Conservation (phyloP, 108 stramenopile species). For the Pseudonitzschia pungens region DNA sequence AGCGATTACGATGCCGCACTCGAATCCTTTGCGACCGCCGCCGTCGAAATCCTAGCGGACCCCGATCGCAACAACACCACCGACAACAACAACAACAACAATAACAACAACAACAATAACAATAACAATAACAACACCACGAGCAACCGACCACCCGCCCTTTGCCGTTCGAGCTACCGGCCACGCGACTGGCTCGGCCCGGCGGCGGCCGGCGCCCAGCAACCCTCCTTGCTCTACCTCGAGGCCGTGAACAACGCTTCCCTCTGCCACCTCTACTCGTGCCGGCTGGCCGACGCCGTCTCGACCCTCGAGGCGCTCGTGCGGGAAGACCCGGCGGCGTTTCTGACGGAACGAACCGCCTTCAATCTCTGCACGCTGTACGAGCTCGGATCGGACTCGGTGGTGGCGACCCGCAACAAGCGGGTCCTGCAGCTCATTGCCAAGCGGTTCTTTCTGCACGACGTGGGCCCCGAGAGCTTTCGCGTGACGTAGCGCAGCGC, state of each 20-base stretch:
- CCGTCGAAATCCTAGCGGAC: constrained; percentile 30
- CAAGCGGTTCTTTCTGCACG: constrained; percentile 85
- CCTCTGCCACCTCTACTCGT: constrained; percentile 75
- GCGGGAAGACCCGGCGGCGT: constrained; percentile 71
- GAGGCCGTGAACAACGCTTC: constrained; percentile 80
- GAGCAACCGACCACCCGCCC: no score
- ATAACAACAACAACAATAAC: no score
- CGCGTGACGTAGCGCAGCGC: constrained; percentile 30
- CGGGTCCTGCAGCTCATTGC: constrained; percentile 78
- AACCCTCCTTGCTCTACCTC: constrained; percentile 30
- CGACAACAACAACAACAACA: no score
- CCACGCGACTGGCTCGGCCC: constrained; percentile 38
- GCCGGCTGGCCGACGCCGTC: constrained; percentile 62
- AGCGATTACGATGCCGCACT: constrained; percentile 63
- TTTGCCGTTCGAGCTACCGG: constrained; percentile 9
- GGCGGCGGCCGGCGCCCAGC: constrained; percentile 25
- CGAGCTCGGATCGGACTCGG: constrained; percentile 79
- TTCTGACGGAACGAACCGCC: constrained; percentile 81
- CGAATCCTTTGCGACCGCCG: constrained; percentile 50
- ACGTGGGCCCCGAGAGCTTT: constrained; percentile 83
- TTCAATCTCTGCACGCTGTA: constrained; percentile 95
- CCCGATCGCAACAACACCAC: no score
- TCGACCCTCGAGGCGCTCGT: constrained; percentile 72
- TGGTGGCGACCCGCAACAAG: constrained; percentile 72
- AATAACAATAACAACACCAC: no score